Evolutionary conservation across 2,329 filamentous ascomycete genomes (phyloP).

Genomic region (Parasarocladium wereldwijsianum): DNA sequence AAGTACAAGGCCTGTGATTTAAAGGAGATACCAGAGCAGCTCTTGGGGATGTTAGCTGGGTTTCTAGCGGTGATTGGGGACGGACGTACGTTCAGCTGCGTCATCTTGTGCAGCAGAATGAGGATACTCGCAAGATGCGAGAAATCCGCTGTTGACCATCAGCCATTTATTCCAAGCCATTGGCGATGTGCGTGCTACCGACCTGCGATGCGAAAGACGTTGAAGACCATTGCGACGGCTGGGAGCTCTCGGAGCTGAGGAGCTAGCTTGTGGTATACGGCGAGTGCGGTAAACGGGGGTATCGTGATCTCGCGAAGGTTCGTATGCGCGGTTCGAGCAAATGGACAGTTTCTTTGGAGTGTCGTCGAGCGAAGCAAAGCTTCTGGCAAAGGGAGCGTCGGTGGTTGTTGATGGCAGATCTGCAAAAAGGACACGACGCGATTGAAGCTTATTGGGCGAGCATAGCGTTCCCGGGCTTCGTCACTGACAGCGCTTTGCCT

Average conservation of each 20-base stretch:
- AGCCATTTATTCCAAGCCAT: constrained; percentile 4
- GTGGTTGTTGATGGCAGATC: constrained; percentile 4
- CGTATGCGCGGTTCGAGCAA: neutral
- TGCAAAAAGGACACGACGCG: constrained; percentile 13
- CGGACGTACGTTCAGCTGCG: constrained; percentile 62
- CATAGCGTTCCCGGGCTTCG: no score
- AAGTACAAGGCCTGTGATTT: constrained; percentile 95
- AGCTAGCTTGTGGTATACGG: no score
- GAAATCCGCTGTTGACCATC: constrained; percentile 56
- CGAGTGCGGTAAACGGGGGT: no score
- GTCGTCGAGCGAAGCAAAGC: no score
- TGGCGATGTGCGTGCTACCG: constrained; percentile 13
- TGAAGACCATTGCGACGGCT: constrained; percentile 20
- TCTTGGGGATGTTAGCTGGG: constrained; percentile 36
- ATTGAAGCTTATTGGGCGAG: constrained; percentile 9
- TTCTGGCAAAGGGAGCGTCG: neutral
- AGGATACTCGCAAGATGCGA: constrained; percentile 91
- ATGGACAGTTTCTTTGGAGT: neutral
- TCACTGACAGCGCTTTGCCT: constrained; percentile 2
- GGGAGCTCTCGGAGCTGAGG: neutral
- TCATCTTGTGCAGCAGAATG: constrained; percentile 95
- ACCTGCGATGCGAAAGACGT: constrained; percentile 45
- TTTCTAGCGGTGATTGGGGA: neutral
- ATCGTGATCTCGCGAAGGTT: neutral
- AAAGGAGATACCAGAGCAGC: constrained; percentile 94